Percentiles rank a stretch among this genome's conserved stretches.
These are phyloP conservation scores for Spizellomyces punctatus DNA, from an alignment of 192 early-diverging fungal species.

Conservation along the genomic window DNA sequence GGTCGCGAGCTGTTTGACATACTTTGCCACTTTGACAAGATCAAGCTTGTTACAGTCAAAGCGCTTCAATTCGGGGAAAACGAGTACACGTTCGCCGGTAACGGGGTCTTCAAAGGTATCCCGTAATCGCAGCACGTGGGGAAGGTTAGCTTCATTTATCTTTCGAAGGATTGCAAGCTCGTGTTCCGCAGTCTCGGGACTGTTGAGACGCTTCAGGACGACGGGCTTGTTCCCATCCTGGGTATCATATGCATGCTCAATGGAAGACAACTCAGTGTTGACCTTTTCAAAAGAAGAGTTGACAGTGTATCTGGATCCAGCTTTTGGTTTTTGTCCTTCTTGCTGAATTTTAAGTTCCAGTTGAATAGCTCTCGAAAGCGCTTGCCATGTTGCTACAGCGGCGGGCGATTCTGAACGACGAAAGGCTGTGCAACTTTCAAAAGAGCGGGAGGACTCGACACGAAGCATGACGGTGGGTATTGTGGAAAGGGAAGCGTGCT, in stretches of 20 bases:
- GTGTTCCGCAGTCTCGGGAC: slow-evolving; percentile 6
- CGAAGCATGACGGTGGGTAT: background rate
- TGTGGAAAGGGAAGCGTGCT: background rate
- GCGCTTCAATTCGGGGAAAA: slow-evolving; percentile 29
- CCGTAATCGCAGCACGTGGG: slow-evolving; percentile 6
- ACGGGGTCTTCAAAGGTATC: slow-evolving; percentile 5
- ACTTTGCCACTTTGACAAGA: slow-evolving; percentile 13
- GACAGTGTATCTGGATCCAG: background rate
- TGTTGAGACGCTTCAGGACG: slow-evolving; percentile 14
- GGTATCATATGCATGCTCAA: slow-evolving; percentile 13
- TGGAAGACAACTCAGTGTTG: slow-evolving; percentile 18
- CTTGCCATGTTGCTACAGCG: background rate
- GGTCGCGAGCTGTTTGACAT: slow-evolving; percentile 3
- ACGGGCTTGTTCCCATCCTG: background rate
- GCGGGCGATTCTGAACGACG: background rate
- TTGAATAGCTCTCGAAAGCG: background rate
- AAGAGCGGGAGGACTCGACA: background rate
- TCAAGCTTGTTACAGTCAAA: slow-evolving; percentile 4
- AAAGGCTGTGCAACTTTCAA: background rate
- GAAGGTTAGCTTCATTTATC: background rate
- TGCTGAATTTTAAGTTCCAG: background rate
- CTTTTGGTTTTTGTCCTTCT: background rate
- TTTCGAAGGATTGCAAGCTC: slow-evolving; percentile 17
- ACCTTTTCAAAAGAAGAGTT: background rate
- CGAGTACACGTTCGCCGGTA: slow-evolving; percentile 16